Conservation (phyloP, 78 protist species). For the Dictyostelium intermedium region DNA sequence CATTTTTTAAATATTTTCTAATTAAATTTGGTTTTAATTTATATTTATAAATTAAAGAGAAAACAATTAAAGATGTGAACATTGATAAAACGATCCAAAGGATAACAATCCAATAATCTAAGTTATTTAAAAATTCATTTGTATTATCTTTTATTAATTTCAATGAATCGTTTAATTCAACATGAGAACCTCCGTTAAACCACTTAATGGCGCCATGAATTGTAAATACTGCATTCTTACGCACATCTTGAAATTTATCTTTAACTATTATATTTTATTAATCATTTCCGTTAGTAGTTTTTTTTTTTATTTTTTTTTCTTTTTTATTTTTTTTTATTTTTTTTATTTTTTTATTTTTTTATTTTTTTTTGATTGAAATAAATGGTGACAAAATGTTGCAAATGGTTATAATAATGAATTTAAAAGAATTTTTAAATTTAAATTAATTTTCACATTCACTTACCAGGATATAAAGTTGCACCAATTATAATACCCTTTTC, state of each 20-base stretch:
- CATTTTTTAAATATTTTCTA: conserved; percentile 59
- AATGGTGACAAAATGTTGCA: not conserved
- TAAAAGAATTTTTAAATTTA: not conserved
- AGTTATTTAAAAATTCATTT: not conserved
- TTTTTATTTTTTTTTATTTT: not conserved
- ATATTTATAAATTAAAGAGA: not conserved
- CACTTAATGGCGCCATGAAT: conserved; percentile 47
- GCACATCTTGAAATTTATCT: not conserved
- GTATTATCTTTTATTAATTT: not conserved
- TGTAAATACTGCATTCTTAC: not conserved
- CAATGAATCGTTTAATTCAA: not conserved
- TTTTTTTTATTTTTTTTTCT: no score
- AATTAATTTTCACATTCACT: not conserved
- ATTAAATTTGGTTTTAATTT: conserved; percentile 41
- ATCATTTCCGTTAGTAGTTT: no score
- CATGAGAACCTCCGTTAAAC: conserved; percentile 23
- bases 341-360: not conserved
- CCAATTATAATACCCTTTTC: conserved; percentile 39
- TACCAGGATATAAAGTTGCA: conserved; percentile 50
- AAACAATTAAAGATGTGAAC: not conserved
- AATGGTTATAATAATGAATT: not conserved
- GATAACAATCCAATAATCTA: not conserved
- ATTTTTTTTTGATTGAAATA: no score
- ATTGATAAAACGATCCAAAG: conserved; percentile 7
- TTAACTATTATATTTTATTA: not conserved